phyloP scores from a whole-genome alignment of 768 basidiomycete species.

The Hirschioporus abietinus region DNA sequence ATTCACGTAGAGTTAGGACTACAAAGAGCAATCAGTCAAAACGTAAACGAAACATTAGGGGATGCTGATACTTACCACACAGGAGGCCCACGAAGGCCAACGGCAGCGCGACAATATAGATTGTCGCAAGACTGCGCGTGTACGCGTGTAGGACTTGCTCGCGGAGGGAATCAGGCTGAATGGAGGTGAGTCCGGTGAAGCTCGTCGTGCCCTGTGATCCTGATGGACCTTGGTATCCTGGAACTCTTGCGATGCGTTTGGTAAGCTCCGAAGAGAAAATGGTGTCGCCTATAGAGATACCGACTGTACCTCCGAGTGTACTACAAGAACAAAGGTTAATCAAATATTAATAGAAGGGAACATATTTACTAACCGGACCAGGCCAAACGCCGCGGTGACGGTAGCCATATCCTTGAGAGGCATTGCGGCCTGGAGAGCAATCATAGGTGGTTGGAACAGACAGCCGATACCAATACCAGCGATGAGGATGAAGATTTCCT shows the following conservation, averaged over 20 bases:
- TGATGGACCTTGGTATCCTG: not conserved
- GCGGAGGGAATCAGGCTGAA: constrained; percentile 25
- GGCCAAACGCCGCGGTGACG: constrained; percentile 20
- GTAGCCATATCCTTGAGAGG: constrained; percentile 27
- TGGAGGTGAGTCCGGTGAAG: not conserved
- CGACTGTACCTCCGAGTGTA: constrained; percentile 68
- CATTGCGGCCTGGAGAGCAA: constrained; percentile 25
- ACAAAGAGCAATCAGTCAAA: not conserved
- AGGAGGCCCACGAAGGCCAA: constrained; percentile 27
- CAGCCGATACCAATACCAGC: constrained; percentile 61
- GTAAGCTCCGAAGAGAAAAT: constrained; percentile 44
- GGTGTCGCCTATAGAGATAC: constrained; percentile 67
- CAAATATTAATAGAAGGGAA: not conserved
- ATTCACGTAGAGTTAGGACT: constrained; percentile 30
- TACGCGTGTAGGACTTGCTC: constrained; percentile 31
- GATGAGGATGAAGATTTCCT: constrained; percentile 61
- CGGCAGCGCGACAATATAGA: constrained; percentile 35
- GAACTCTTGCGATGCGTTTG: constrained; percentile 9
- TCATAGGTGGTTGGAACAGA: constrained; percentile 42
- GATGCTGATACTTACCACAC: constrained; percentile 17
- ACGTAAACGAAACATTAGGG: not conserved
- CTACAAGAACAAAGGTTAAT: constrained; percentile 26
- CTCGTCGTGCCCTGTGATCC: not conserved
- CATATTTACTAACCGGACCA: constrained; percentile 13
- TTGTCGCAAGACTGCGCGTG: constrained; percentile 29